These are phyloP conservation scores for Pestalotiopsis sp. DNA, from an alignment of 2,329 filamentous ascomycete genomes.

Conservation along the genomic window DNA sequence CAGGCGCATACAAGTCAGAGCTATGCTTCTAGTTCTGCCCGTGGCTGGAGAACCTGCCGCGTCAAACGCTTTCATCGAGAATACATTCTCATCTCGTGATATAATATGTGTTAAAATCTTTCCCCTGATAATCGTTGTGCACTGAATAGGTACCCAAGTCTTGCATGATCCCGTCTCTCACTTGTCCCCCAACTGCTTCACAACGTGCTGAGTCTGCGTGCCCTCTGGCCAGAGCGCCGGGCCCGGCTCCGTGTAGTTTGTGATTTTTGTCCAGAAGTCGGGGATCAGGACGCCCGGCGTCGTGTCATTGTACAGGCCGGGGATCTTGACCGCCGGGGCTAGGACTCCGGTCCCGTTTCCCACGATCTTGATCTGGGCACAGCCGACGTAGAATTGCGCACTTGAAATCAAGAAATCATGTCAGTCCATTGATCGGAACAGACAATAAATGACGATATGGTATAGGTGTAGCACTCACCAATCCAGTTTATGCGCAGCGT, in stretches of 20 bases:
- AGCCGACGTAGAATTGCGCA: slow-evolving; percentile 26
- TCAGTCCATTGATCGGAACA: not conserved
- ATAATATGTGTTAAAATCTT: too few relatives aligned
- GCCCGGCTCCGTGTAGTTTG: slow-evolving; percentile 22
- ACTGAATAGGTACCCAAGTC: too few relatives aligned
- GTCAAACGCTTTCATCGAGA: too few relatives aligned
- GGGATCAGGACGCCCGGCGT: slow-evolving; percentile 25
- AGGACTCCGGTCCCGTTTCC: not conserved
- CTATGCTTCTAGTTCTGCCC: too few relatives aligned
- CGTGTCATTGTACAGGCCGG: slow-evolving; percentile 20
- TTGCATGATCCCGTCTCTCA: not conserved
- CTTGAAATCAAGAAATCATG: not conserved
- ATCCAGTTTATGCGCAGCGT: slow-evolving; percentile 25
- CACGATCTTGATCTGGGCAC: slow-evolving; percentile 15
- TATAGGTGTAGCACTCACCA: not conserved
- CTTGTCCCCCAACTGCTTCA: slow-evolving; percentile 2
- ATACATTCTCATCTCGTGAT: too few relatives aligned
- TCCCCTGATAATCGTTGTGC: too few relatives aligned
- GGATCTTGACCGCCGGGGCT: slow-evolving; percentile 21
- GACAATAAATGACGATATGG: too few relatives aligned
- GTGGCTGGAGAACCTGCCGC: too few relatives aligned
- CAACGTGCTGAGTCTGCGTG: slow-evolving; percentile 19
- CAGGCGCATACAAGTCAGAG: too few relatives aligned
- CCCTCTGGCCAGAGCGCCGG: slow-evolving; percentile 22
- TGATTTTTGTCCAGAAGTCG: slow-evolving; percentile 24